phyloP scores from a whole-genome alignment of 331 rosid genomes.

The Telfairia occidentalis region DNA sequence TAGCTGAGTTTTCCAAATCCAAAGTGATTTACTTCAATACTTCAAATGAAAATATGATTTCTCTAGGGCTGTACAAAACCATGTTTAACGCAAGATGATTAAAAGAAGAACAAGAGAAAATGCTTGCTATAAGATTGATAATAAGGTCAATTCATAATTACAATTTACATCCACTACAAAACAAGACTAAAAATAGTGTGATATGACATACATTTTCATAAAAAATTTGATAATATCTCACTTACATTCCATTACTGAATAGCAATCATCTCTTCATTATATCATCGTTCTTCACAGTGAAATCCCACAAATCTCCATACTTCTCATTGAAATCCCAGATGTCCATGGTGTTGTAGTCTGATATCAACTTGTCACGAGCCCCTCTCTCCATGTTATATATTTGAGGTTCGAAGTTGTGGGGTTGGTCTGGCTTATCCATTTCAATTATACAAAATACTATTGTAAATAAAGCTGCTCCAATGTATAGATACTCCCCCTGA shows the following conservation, averaged over 20 bases:
- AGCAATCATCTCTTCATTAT: constrained; percentile 36
- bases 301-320: constrained; percentile 91
- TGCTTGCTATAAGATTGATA: not conserved
- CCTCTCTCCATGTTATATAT: constrained; percentile 93
- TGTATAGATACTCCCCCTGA: constrained; percentile 82
- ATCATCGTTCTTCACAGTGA: constrained; percentile 56
- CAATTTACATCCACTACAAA: not conserved
- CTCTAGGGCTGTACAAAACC: not conserved
- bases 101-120: not conserved
- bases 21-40: not conserved
- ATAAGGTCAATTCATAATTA: not conserved
- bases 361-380: constrained; percentile 80
- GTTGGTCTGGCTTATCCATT: constrained; percentile 91
- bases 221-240: not conserved
- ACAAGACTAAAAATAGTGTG: not conserved
- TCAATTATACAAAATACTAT: constrained; percentile 74
- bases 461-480: constrained; percentile 68
- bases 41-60: not conserved
- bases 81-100: not conserved
- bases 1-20: not conserved
- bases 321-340: constrained; percentile 92
- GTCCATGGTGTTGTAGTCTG: constrained; percentile 79
- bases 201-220: not conserved
- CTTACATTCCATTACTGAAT: not conserved
- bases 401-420: constrained; percentile 89